Base-by-base conservation (phyloP, 2,329 filamentous ascomycete genomes). In the Calonectria pseudoturangicola region DNA sequence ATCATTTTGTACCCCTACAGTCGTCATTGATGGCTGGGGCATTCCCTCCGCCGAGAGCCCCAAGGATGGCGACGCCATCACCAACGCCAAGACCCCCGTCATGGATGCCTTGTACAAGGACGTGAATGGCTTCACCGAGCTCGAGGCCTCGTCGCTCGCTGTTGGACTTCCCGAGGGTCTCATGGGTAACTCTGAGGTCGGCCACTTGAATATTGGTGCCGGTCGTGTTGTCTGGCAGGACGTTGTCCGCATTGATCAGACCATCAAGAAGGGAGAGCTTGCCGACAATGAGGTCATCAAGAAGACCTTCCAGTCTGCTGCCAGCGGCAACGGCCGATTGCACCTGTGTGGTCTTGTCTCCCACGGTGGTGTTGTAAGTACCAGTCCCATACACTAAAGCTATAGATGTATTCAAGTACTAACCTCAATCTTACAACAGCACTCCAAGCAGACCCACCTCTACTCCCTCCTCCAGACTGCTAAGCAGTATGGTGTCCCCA, bases 21-120 rank as follows among this genome's bases (percentile, higher is more conserved):
- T 99, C 91, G 97, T 98, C 87, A 99, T 99, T 89, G 97, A 99
- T 88, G 97, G 97, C 83, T 99, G 97, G 97, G 97, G 97, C 83
- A 92, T 98, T 81, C 91, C 96, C 81, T 92, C 92, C 76, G 93
- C 93, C 78, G 87, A 92, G 72, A 97, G 95, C 70, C 94, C 94
- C 81, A 94, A 94, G 82, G 86, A 98, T 86, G 96, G 97, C 85
- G 96, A 99, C 88, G 97, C 97, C 83, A 98, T 99, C 84, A 93
- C 96, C 80, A 94, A 94, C 76, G 97, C 96, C 79, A 90, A 98
- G 77, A 98, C 97, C 71, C 97, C 97, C 58, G 92, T 93, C 84
- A 99, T 99, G 97, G 96, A 98, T 85, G 92, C 91, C 73, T 96
- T 99, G 84, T 94, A 93, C 82, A 92, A 93, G 85, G 93, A 93